These are phyloP conservation scores for Coniochaeta ligniaria DNA, from an alignment of 2,329 filamentous ascomycete genomes.

Conservation along the genomic window DNA sequence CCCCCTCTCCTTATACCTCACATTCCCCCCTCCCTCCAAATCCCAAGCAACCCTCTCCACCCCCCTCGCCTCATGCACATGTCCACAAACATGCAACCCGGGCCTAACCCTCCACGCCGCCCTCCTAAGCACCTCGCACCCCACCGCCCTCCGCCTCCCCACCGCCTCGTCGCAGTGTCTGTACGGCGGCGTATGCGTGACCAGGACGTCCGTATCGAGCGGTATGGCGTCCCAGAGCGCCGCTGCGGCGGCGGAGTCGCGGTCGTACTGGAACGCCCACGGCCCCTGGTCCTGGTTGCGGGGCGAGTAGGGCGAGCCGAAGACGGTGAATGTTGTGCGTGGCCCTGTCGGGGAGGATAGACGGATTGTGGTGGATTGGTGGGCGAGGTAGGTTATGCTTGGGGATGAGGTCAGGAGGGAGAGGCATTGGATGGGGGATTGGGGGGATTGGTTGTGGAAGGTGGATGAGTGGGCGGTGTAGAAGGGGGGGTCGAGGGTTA, in stretches of 20 bases:
- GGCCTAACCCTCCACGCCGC: slow-evolving; percentile 56
- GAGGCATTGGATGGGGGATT: slow-evolving; percentile 30
- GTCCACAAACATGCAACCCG: slow-evolving; percentile 60
- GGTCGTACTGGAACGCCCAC: slow-evolving; percentile 63
- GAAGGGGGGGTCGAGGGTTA: slow-evolving; percentile 61
- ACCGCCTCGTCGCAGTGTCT: slow-evolving; percentile 47
- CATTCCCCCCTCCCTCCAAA: slow-evolving; percentile 27
- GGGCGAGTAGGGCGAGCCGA: slow-evolving; percentile 64
- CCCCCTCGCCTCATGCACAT: slow-evolving; percentile 63
- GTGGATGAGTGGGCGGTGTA: slow-evolving; percentile 26
- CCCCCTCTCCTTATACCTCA: slow-evolving; percentile 35
- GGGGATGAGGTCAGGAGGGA: slow-evolving; percentile 44
- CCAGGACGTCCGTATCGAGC: slow-evolving; percentile 53
- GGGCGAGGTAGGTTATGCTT: slow-evolving; percentile 57
- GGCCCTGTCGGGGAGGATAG: slow-evolving; percentile 49
- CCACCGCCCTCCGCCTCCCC: slow-evolving; percentile 31
- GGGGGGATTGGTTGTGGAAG: background rate
- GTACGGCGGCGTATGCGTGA: slow-evolving; percentile 64
- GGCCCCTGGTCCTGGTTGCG: slow-evolving; percentile 26
- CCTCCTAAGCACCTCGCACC: slow-evolving; percentile 53
- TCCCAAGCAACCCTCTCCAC: slow-evolving; percentile 57
- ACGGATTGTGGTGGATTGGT: slow-evolving; percentile 45
- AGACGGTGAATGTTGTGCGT: slow-evolving; percentile 56
- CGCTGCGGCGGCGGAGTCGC: slow-evolving; percentile 6
- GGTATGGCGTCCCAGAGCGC: slow-evolving; percentile 56